A percentile compares a stretch with the other conserved stretches of the same genome.
phyloP scores from a whole-genome alignment of 768 basidiomycete genomes.

The Rhizopogon salebrosus region DNA sequence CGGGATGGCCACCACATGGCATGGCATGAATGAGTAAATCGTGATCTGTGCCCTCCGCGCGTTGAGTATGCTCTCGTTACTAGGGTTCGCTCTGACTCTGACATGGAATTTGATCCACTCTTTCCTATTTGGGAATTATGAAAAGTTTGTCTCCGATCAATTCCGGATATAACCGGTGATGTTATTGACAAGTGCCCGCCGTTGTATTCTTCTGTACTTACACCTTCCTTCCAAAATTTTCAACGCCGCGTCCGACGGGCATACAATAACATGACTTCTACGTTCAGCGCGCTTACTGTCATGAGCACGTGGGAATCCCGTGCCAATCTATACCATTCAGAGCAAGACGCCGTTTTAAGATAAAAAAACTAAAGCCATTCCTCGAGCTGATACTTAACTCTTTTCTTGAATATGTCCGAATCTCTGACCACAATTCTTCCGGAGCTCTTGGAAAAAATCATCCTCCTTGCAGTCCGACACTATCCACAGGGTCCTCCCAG shows the following conservation, averaged over 20 bases:
- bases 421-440: slow-evolving; percentile 28
- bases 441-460: slow-evolving; percentile 31
- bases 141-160: slow-evolving; percentile 15
- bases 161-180: slow-evolving; percentile 12
- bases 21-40: not conserved
- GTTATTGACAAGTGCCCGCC: not conserved
- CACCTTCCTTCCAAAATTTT: not conserved
- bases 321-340: slow-evolving; percentile 24
- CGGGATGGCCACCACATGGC: not conserved
- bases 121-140: slow-evolving; percentile 14
- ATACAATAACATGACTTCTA: slow-evolving; percentile 1
- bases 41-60: not conserved
- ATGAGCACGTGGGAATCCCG: slow-evolving; percentile 24
- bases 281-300: not conserved
- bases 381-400: slow-evolving; percentile 12
- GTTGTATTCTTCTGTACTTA: slow-evolving; percentile 2
- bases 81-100: not conserved
- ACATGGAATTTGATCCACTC: slow-evolving; percentile 27
- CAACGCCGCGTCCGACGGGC: slow-evolving; percentile 12
- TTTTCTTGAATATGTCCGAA: slow-evolving; percentile 25
- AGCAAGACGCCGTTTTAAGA: slow-evolving; percentile 21
- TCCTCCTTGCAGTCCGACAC: slow-evolving; percentile 25
- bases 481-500: slow-evolving; percentile 29
- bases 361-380: slow-evolving; percentile 19
- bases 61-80: not conserved